A percentile compares a stretch with the other conserved stretches of the same genome.
phyloP scores from a whole-genome alignment of 2,329 filamentous ascomycete species.

The Cordyceps farinosa region DNA sequence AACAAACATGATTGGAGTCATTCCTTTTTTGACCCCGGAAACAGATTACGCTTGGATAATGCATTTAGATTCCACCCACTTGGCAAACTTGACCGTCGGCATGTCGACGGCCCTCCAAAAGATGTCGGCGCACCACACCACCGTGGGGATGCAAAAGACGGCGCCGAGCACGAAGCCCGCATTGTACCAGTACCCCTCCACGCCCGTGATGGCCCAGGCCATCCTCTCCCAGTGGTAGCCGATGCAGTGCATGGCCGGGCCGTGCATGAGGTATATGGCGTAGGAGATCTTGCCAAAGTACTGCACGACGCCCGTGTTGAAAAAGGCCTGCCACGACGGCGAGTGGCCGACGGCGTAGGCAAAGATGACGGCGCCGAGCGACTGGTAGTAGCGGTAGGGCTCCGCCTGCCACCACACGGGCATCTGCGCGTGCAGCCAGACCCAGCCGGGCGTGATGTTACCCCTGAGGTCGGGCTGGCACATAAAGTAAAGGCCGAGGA shows the following conservation, averaged over 20 bases:
- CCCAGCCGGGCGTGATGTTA: constrained; percentile 52
- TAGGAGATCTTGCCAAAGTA: constrained; percentile 61
- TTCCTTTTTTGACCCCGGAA: background rate
- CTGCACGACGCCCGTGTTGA: constrained; percentile 47
- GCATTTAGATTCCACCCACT: constrained; percentile 50
- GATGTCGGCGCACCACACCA: constrained; percentile 54
- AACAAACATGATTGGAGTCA: background rate
- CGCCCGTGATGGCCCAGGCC: constrained; percentile 46
- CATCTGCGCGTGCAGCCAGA: constrained; percentile 44
- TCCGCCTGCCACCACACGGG: constrained; percentile 47
- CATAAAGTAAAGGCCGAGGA: constrained; percentile 51
- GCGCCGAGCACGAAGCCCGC: constrained; percentile 45
- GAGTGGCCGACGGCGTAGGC: constrained; percentile 48
- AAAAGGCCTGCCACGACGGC: constrained; percentile 45
- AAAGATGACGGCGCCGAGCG: constrained; percentile 49
- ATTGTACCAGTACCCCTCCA: constrained; percentile 43
- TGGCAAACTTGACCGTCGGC: constrained; percentile 53
- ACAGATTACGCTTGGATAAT: constrained; percentile 28
- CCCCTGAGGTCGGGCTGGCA: constrained; percentile 36
- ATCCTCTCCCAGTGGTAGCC: constrained; percentile 50
- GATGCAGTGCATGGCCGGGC: constrained; percentile 49
- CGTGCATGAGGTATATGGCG: constrained; percentile 59
- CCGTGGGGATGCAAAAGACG: constrained; percentile 45
- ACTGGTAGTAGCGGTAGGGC: constrained; percentile 55
- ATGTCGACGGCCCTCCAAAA: constrained; percentile 55